Conservation (phyloP, 192 early-diverging fungal species). For the Kickxella alabastrina region DNA sequence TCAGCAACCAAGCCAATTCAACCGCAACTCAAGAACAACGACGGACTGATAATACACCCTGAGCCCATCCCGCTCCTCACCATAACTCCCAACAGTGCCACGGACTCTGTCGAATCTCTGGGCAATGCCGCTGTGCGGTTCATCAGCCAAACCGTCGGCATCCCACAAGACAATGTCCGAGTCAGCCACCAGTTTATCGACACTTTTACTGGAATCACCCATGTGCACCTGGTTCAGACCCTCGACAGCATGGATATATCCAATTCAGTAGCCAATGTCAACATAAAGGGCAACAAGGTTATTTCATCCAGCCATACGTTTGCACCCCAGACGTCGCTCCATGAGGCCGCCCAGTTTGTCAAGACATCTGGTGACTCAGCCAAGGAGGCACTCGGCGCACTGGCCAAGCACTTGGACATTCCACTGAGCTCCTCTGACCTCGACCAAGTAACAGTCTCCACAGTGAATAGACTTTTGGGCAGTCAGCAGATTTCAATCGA, state of each 20-base stretch:
- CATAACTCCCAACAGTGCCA: no score
- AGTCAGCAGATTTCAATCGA: conserved; percentile 13
- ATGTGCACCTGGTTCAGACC: conserved; percentile 79
- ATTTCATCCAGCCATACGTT: conserved; percentile 76
- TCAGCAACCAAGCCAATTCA: no score
- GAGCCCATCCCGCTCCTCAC: no score
- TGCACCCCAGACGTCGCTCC: conserved; percentile 3
- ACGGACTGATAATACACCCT: no score
- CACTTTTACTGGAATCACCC: conserved; percentile 73
- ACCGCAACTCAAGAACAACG: no score
- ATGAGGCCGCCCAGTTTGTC: background rate
- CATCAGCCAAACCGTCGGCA: conserved; percentile 4
- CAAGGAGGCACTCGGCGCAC: conserved; percentile 6
- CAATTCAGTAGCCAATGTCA: conserved; percentile 84
- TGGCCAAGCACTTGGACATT: conserved; percentile 10
- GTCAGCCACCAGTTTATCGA: conserved; percentile 67
- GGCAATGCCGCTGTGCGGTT: conserved; percentile 9
- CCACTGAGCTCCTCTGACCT: conserved; percentile 1
- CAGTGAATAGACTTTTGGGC: background rate
- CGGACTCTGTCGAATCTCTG: no score
- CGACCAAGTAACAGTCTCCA: background rate
- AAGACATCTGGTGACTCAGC: background rate
- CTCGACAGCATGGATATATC: conserved; percentile 66
- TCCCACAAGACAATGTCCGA: conserved; percentile 15
- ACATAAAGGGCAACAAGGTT: conserved; percentile 60